These are phyloP conservation scores for Rhododendron vialii DNA, from an alignment of 148 eudicot species.

Conservation along the genomic window DNA sequence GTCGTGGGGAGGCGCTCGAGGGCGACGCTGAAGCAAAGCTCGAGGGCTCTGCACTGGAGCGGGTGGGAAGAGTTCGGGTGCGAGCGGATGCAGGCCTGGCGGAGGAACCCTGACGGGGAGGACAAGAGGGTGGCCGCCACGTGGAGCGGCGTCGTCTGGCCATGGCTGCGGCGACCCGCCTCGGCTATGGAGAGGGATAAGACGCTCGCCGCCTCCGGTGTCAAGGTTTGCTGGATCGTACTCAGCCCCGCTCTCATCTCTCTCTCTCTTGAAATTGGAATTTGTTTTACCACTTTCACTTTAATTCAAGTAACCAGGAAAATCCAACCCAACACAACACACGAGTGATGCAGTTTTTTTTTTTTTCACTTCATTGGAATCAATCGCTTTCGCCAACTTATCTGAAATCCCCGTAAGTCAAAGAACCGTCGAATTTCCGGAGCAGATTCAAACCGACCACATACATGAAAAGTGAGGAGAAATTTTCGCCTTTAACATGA, in stretches of 20 bases:
- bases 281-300: neutral
- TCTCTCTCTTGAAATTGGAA: neutral
- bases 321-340: neutral
- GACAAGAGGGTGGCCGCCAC: slow-evolving; percentile 79
- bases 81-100: slow-evolving; percentile 84
- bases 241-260: slow-evolving; percentile 80
- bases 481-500: slow-evolving; percentile 4
- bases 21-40: slow-evolving; percentile 93
- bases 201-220: slow-evolving; percentile 74
- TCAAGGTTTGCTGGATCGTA: slow-evolving; percentile 88
- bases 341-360: neutral
- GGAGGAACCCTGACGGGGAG: slow-evolving; percentile 61
- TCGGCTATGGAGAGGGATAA: slow-evolving; percentile 77
- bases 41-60: slow-evolving; percentile 85
- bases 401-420: slow-evolving; percentile 13
- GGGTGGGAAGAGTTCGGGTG: slow-evolving; percentile 97
- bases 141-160: slow-evolving; percentile 91
- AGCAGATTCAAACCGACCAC: slow-evolving; percentile 40
- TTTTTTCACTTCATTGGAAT: neutral
- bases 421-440: slow-evolving; percentile 19
- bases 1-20: slow-evolving; percentile 62
- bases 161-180: slow-evolving; percentile 77
- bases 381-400: neutral
- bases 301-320: neutral
- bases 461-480: slow-evolving; percentile 11